Evolutionary conservation across 2,329 filamentous ascomycete genomes (phyloP).

Genomic region (Colletotrichum navitas): DNA sequence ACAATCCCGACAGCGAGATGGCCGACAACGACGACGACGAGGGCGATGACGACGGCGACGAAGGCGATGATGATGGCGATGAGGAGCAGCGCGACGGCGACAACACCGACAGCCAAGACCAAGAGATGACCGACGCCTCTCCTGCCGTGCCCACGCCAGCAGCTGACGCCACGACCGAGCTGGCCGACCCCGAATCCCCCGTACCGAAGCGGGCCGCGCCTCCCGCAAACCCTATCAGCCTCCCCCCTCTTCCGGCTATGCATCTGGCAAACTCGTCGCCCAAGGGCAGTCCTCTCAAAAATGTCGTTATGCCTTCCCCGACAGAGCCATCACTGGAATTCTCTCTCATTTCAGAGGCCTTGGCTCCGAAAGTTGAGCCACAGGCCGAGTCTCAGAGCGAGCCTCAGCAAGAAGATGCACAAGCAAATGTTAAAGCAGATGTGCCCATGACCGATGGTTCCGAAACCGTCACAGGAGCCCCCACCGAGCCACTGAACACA

Average conservation of each 20-base stretch:
- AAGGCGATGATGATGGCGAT: slow-evolving; percentile 61
- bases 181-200: slow-evolving; percentile 41
- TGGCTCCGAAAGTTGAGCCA: slow-evolving; percentile 24
- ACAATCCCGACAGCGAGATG: slow-evolving; percentile 66
- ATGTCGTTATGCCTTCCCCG: slow-evolving; percentile 62
- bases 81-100: slow-evolving; percentile 58
- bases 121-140: slow-evolving; percentile 52
- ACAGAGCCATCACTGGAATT: slow-evolving; percentile 51
- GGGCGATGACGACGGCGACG: slow-evolving; percentile 61
- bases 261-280: slow-evolving; percentile 47
- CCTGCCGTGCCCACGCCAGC: slow-evolving; percentile 47
- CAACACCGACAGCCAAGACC: slow-evolving; percentile 46
- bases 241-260: slow-evolving; percentile 48
- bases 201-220: slow-evolving; percentile 16
- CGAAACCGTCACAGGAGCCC: slow-evolving; percentile 12
- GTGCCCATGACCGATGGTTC: slow-evolving; percentile 25
- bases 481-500: background rate
- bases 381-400: background rate
- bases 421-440: background rate
- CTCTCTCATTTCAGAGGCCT: slow-evolving; percentile 30
- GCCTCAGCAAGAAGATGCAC: background rate
- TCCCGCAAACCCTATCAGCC: slow-evolving; percentile 49
- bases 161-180: slow-evolving; percentile 44
- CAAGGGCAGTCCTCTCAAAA: slow-evolving; percentile 65
- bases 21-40: slow-evolving; percentile 65